Percentiles rank a stretch among this genome's conserved stretches.
phyloP scores from a whole-genome alignment of 75 land plant species.

The Sequoia sempervirens region DNA sequence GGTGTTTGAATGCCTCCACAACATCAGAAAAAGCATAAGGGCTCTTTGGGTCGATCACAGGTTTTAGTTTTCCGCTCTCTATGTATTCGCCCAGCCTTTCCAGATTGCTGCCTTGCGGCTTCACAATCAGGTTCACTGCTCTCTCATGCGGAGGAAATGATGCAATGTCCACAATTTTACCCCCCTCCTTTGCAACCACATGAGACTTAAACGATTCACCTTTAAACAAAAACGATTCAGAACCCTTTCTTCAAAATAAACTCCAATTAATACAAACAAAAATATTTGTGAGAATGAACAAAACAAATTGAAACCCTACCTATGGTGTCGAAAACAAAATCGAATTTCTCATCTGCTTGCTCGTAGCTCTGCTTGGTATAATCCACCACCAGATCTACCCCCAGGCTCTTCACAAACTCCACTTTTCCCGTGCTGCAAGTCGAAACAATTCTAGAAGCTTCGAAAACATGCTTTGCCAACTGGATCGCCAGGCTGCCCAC shows the following conservation, averaged over 20 bases:
- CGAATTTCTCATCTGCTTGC: constrained; percentile 40
- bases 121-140: constrained; percentile 16
- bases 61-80: constrained; percentile 37
- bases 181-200: constrained; percentile 42
- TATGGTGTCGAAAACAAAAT: constrained; percentile 48
- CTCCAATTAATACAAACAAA: neutral
- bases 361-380: constrained; percentile 39
- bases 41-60: constrained; percentile 48
- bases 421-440: constrained; percentile 40
- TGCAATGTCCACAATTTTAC: constrained; percentile 25
- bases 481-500: constrained; percentile 46
- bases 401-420: constrained; percentile 43
- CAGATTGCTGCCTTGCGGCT: constrained; percentile 25
- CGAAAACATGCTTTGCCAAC: constrained; percentile 43
- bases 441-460: constrained; percentile 39
- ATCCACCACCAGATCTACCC: constrained; percentile 47
- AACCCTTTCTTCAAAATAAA: too few species aligned
- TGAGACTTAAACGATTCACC: constrained; percentile 34
- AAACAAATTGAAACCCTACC: constrained; percentile 20
- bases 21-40: constrained; percentile 32
- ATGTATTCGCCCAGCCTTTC: constrained; percentile 29
- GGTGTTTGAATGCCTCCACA: constrained; percentile 36
- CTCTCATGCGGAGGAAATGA: constrained; percentile 33
- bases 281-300: too few species aligned
- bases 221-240: neutral